Conservation (phyloP, 2,329 filamentous ascomycete genomes). For the Acarospora socialis region DNA sequence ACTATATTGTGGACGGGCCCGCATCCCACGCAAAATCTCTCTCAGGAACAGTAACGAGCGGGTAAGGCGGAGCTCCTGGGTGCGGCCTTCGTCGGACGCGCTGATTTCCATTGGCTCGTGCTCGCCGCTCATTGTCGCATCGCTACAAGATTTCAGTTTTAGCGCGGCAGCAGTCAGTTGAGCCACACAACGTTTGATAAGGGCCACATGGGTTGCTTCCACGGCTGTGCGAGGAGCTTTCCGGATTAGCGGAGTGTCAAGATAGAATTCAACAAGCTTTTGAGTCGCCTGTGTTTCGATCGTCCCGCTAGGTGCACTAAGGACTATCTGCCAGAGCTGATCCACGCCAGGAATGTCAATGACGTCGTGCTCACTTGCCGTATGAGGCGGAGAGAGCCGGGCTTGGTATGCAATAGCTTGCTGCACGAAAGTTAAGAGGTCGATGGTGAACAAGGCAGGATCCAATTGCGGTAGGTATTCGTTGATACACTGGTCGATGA, state of each 20-base stretch:
- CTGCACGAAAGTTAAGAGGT: slow-evolving; percentile 30
- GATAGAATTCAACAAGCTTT: slow-evolving; percentile 60
- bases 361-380: slow-evolving; percentile 24
- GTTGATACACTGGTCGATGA: slow-evolving; percentile 21
- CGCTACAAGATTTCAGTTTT: slow-evolving; percentile 37
- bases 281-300: slow-evolving; percentile 56
- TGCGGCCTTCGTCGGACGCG: slow-evolving; percentile 33
- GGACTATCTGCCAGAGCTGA: slow-evolving; percentile 69
- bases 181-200: slow-evolving; percentile 59
- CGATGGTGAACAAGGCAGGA: slow-evolving; percentile 24
- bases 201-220: slow-evolving; percentile 48
- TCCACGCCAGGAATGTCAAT: slow-evolving; percentile 42
- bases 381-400: slow-evolving; percentile 40
- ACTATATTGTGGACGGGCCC: slow-evolving; percentile 41
- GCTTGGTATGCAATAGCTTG: slow-evolving; percentile 35
- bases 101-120: slow-evolving; percentile 41
- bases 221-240: slow-evolving; percentile 31
- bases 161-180: slow-evolving; percentile 53
- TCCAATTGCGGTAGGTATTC: slow-evolving; percentile 27
- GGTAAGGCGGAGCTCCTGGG: slow-evolving; percentile 49
- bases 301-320: slow-evolving; percentile 49
- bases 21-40: slow-evolving; percentile 46
- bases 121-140: slow-evolving; percentile 30
- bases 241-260: slow-evolving; percentile 35
- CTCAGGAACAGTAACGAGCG: slow-evolving; percentile 55